phyloP scores from a whole-genome alignment of 2,329 filamentous ascomycete species.

The Cercospora sojina region DNA sequence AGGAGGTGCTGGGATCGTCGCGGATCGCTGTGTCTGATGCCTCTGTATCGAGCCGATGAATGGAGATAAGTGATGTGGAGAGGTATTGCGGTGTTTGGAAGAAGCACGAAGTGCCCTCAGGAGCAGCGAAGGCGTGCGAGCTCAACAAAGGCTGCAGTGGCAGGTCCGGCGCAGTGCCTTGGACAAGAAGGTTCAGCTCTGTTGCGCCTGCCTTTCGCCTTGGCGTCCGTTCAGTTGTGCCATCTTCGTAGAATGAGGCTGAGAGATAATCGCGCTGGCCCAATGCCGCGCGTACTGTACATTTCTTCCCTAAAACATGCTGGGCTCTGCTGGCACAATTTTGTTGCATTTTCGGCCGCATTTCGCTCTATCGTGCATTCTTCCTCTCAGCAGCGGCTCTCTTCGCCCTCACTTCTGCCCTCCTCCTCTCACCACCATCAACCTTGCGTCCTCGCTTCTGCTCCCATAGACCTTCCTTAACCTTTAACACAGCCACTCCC shows the following conservation, averaged over 20 bases:
- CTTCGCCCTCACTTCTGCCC: slow-evolving; percentile 83
- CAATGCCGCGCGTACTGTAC: neutral
- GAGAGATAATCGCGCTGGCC: neutral
- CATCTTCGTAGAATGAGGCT: neutral
- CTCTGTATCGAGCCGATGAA: neutral
- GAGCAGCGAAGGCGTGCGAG: neutral
- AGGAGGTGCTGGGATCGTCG: neutral
- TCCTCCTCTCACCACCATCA: slow-evolving; percentile 90
- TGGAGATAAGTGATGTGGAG: neutral
- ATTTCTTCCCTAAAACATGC: neutral
- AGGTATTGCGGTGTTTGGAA: neutral
- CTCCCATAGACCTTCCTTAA: slow-evolving; percentile 92
- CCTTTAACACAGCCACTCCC: slow-evolving; percentile 64
- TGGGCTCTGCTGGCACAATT: neutral
- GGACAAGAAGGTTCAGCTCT: neutral
- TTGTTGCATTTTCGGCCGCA: neutral
- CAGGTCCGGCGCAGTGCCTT: neutral
- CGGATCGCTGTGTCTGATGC: neutral
- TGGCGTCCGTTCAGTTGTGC: neutral
- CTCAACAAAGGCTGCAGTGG: neutral
- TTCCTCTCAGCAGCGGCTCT: slow-evolving; percentile 75
- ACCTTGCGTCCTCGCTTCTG: slow-evolving; percentile 83
- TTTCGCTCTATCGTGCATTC: slow-evolving; percentile 20
- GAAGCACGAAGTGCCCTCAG: neutral
- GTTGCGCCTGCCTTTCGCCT: neutral